phyloP scores from a whole-genome alignment of 305 asterid genomes.

The Lippia alba region DNA sequence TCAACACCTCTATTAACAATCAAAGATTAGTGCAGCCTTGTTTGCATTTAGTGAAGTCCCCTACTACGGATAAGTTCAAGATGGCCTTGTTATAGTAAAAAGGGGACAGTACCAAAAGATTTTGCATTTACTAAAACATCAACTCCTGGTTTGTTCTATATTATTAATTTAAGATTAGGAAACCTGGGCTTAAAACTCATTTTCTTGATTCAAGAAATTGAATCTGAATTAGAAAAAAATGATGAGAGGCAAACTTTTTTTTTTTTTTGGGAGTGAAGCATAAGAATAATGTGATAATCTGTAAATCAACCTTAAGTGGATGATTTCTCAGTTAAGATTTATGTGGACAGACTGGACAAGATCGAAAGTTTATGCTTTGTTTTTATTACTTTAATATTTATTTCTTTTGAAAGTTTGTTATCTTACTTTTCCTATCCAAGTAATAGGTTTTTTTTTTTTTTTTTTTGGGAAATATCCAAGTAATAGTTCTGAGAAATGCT shows the following conservation, averaged over 20 bases:
- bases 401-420: conserved; percentile 8
- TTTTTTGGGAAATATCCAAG: too few species aligned
- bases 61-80: too few species aligned
- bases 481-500: conserved; percentile 6
- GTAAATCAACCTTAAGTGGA: background rate
- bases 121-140: background rate
- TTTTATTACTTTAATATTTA: conserved; percentile 9
- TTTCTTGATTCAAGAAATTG: background rate
- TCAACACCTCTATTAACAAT: background rate
- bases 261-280: background rate
- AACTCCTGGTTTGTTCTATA: background rate
- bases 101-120: too few species aligned
- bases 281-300: conserved; percentile 13
- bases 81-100: too few species aligned
- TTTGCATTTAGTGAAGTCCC: too few species aligned
- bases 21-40: too few species aligned
- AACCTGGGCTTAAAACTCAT: background rate
- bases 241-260: background rate
- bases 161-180: background rate
- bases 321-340: background rate
- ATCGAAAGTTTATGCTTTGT: conserved; percentile 19
- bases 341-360: conserved; percentile 3
- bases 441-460: too few species aligned
- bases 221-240: conserved; percentile 7
- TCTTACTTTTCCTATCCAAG: background rate